Base-by-base conservation (phyloP, 306 rosid genomes). In the Purshia tridentata region DNA sequence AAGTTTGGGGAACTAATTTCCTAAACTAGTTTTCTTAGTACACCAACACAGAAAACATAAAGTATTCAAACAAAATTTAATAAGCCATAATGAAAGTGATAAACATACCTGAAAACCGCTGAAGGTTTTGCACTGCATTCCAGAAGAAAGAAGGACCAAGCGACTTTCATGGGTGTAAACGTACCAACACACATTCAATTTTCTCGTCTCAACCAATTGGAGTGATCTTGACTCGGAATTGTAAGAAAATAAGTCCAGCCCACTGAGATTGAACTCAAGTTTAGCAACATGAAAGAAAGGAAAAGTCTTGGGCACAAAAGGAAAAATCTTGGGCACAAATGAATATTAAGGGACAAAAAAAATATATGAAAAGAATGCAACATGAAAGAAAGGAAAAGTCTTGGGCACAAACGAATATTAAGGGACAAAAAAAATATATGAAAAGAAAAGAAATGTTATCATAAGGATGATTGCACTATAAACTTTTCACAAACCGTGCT, bases 131-230 rank as follows among this genome's bases (percentile, higher is more conserved):
- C 97, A 88, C 80, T 91, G 99, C 97, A 94, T 90, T 79, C 99
- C 99, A 84, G 96, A 85, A 78, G 99, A 97, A 69, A 94, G 96
- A 84, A 91, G 95, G 81, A 94, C 95, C 90, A 90, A 78, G 51
- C 99, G 97, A 85, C 99, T 94, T 87, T 94, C 99, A 77, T 94
- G 99, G 9, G 99, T 94, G 78, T 94, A 94, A 67, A 85, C 87
- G 81, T 84, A 90, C 93, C 99, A 94, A 86, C 89, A 89, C 65
- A 90, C 98, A 74, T 78, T 88, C 81, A 91, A 45, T 84, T 84
- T 94, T 88, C 84, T 94, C 72, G 93, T 81, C 78, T 94, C 96
- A 61, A 94, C 96, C 88, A 91, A 82, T 37, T 88, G 90, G 37
- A 91, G 83, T 58, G 89, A 91, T 79, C 86, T 91, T 56, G 87